Evolutionary conservation across 768 basidiomycete species (phyloP), one percentile per base, ranked within the genome.

Genomic region (Suillus brevipes): DNA sequence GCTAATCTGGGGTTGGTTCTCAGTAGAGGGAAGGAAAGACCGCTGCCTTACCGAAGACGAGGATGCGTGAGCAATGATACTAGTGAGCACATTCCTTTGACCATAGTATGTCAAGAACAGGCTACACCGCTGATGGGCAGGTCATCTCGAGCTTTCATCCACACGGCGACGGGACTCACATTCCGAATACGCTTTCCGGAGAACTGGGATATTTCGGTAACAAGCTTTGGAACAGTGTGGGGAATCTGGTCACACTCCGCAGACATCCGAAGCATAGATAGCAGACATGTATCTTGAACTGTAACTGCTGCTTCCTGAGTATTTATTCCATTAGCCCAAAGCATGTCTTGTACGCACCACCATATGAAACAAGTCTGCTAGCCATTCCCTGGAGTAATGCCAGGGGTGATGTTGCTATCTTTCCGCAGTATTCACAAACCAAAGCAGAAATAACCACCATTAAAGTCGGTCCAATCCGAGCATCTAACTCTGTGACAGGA

Each of bases 371-470:
- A 10, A 90, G 67, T 55, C 82, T 78, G 4, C 61, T 64, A 18
- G 82, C 73, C 70, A 88, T 64, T 49, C 85, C 80, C 47, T 76
- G 73, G 47, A 91, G 76, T 57, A 88, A 72, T 38, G 81, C 79
- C 53, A 69, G 57, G 1, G 89, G 85, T 9, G 85, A 71, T 42
- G 85, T 74, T n/a, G 87, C 77, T 53, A 85, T 71, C 56, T 77
- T 78, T 25, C 82, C 81, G 60, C 83, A 82, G 67, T 86, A 84
- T 73, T 92, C 90, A 64, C 82, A 83, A n/a, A 85, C 80, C 47
- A 91, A 74, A 3, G 92, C 92, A 10, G 87, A 80, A n/a, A 83
- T 70, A n/a, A 94, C 82, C 23, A 91, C 84, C 72, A 89, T 82
- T 42, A 86, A 71, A 1, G 90, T 92, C 13, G 89, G 84, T 16